Evolutionary conservation across 176 grass and related monocot species (phyloP), one percentile per base, ranked within the genome.

Genomic region (Urochloa ruziziensis): DNA sequence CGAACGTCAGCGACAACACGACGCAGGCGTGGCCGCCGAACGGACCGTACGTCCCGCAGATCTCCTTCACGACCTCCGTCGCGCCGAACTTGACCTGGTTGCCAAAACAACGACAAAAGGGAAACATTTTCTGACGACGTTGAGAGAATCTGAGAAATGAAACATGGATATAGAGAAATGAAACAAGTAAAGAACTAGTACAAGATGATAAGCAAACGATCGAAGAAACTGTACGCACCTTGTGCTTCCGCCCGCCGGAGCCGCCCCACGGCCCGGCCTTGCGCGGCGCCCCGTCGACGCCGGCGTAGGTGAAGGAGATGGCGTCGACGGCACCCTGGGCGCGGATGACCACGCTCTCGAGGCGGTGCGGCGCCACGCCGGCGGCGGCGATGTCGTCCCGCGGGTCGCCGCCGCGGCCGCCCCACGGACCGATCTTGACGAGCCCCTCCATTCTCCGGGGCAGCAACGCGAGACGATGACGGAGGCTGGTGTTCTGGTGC

Each of bases 401-500:
- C 14, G 15, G 1, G 27, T 67, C 29, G 77, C 77, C 77, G 9
- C 44, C 77, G 62, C 7, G 1, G 62, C 77, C 62, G 30, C 77
- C 77, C 61, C 77, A 66, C 30, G 61, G 61, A 11, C 77, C 77
- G 7, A 80, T 67, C 77, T 67, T 80, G 21, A 67, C 62, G 43
- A 80, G 44, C 12, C 77, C 62, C 18, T 64, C 76, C 77, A 67
- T n/a, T n/a, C n/a, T 40, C 6, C 36, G 6, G 6, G 6, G n/a
- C n/a, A n/a, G n/a, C n/a, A n/a, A n/a, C n/a, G n/a, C n/a, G n/a
- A n/a, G n/a, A n/a, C n/a, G n/a, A n/a, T n/a, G n/a, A n/a, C n/a
- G n/a, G n/a, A n/a, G n/a, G n/a, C n/a, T n/a, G n/a, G n/a, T n/a
- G n/a, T n/a, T n/a, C n/a, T n/a, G n/a, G n/a, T n/a, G n/a, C n/a